These are phyloP conservation scores for Linderniella brevidens DNA, from an alignment of 257 asterid species.

Conservation along the genomic window DNA sequence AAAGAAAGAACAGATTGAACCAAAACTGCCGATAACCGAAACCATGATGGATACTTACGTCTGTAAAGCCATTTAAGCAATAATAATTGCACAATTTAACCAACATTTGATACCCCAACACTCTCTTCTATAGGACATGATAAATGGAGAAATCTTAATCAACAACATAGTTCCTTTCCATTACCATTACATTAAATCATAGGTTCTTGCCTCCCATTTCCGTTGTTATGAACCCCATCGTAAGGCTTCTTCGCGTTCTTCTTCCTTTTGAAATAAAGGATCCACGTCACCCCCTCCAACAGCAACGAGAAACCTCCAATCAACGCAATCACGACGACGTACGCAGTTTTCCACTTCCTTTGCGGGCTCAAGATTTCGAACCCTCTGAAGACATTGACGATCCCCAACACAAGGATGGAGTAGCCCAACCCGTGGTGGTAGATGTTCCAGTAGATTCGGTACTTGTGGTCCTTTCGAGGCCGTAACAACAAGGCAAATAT, in stretches of 20 bases:
- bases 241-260: slow-evolving; percentile 29
- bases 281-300: slow-evolving; percentile 60
- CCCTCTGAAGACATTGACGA: slow-evolving; percentile 74
- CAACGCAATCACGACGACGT: slow-evolving; percentile 21
- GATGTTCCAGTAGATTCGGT: slow-evolving; percentile 62
- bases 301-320: slow-evolving; percentile 38
- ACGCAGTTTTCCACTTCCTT: slow-evolving; percentile 53
- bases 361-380: slow-evolving; percentile 43
- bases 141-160: too few species aligned
- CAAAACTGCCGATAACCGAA: too few species aligned
- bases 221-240: slow-evolving; percentile 23
- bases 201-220: slow-evolving; percentile 16
- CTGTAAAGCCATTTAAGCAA: too few species aligned
- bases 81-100: too few species aligned
- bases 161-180: too few species aligned
- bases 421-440: slow-evolving; percentile 70
- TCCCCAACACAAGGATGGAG: slow-evolving; percentile 34
- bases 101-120: too few species aligned
- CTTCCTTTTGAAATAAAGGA: slow-evolving; percentile 27
- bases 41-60: too few species aligned
- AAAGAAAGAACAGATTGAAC: too few species aligned
- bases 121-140: too few species aligned
- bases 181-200: too few species aligned
- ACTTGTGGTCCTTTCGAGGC: slow-evolving; percentile 72
- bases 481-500: slow-evolving; percentile 59